Evolutionary conservation across 148 eudicot genomes (phyloP).

Genomic region (Rhododendron ovatum): DNA sequence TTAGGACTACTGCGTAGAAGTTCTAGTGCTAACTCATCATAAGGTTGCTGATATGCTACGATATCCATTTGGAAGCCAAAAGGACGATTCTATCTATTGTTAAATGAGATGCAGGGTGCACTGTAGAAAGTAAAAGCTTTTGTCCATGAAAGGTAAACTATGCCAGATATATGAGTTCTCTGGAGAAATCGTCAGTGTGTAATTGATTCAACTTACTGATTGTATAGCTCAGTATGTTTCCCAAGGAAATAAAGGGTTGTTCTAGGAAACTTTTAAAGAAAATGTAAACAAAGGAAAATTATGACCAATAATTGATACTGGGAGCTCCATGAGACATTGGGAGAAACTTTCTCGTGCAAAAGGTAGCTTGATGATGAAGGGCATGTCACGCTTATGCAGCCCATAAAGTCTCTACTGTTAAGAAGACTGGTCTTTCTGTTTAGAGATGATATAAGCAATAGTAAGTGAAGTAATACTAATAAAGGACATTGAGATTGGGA

Average conservation of each 20-base stretch:
- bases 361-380: neutral
- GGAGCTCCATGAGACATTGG: neutral
- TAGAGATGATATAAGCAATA: neutral
- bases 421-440: neutral
- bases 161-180: neutral
- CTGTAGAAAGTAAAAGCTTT: neutral
- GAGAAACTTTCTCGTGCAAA: neutral
- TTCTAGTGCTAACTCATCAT: neutral
- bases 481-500: neutral
- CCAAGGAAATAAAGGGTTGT: neutral
- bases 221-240: neutral
- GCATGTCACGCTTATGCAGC: neutral
- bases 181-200: neutral
- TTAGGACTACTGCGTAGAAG: neutral
- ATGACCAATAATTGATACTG: neutral
- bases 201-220: neutral
- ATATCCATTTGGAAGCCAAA: neutral
- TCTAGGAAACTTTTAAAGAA: neutral
- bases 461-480: neutral
- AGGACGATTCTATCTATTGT: neutral
- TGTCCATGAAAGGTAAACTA: neutral
- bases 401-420: neutral
- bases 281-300: neutral
- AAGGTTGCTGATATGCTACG: neutral
- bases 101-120: neutral